Evolutionary conservation across 2,329 filamentous ascomycete genomes (phyloP).

Genomic region (Amylocarpus encephaloides): DNA sequence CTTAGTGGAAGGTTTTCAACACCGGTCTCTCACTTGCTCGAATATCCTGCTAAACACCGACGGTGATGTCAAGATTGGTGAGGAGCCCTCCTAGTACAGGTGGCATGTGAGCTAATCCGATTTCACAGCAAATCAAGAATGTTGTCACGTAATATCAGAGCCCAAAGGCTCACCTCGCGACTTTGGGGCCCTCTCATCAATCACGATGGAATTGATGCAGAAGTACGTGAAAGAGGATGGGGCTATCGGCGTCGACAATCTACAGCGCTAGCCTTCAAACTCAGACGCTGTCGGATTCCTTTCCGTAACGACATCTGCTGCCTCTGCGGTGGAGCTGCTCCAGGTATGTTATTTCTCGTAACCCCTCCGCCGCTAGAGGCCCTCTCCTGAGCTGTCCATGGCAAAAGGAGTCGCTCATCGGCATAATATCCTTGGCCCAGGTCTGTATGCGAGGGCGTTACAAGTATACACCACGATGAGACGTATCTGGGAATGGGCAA

Average conservation of each 20-base stretch:
- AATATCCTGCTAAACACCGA: constrained; percentile 16
- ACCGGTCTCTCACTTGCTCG: constrained; percentile 17
- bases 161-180: constrained; percentile 5
- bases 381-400: constrained; percentile 5
- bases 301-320: constrained; percentile 26
- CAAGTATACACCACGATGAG: constrained; percentile 10
- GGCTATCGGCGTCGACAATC: constrained; percentile 30
- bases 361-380: background rate
- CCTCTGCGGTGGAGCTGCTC: constrained; percentile 18
- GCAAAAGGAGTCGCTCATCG: constrained; percentile 10
- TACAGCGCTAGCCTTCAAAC: constrained; percentile 28
- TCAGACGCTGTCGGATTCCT: constrained; percentile 31
- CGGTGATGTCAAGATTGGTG: constrained; percentile 17
- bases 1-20: constrained; percentile 12
- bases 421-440: constrained; percentile 10
- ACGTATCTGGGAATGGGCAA: background rate
- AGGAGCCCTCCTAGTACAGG: constrained; percentile 4
- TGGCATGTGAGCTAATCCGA: constrained; percentile 3
- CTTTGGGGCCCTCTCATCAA: constrained; percentile 5
- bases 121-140: constrained; percentile 16
- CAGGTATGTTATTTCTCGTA: constrained; percentile 8
- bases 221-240: constrained; percentile 32
- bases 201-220: constrained; percentile 17
- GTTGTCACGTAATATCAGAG: constrained; percentile 11
- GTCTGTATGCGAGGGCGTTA: constrained; percentile 10